Evolutionary conservation across 305 asterid species (phyloP).

Genomic region (Rubia peregrina): DNA sequence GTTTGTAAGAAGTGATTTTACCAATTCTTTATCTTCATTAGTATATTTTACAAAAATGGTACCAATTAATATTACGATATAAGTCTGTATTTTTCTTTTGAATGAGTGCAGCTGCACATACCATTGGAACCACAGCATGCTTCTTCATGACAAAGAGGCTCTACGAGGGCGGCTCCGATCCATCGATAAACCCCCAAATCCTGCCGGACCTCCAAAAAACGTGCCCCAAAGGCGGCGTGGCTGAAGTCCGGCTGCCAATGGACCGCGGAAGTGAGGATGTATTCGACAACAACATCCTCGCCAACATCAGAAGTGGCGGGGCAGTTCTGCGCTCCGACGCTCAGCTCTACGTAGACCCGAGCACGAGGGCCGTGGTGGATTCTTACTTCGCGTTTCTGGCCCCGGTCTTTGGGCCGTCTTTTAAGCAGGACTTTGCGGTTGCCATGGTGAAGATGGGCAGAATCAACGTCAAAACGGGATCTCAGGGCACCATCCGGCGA

Average conservation of each 20-base stretch:
- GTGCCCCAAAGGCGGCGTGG: conserved; percentile 52
- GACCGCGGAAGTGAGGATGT: conserved; percentile 44
- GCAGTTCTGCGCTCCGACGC: conserved; percentile 78
- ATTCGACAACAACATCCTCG: conserved; percentile 53
- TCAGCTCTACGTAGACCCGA: conserved; percentile 42
- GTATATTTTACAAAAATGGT: too few species aligned
- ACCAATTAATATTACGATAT: too few species aligned
- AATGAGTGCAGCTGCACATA: conserved; percentile 52
- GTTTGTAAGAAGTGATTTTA: background rate
- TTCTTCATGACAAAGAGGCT: conserved; percentile 84
- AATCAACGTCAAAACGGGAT: conserved; percentile 51
- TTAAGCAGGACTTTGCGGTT: conserved; percentile 56
- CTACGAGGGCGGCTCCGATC: conserved; percentile 65
- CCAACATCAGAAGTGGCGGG: conserved; percentile 55
- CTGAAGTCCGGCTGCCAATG: conserved; percentile 45
- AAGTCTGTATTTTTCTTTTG: fast-evolving
- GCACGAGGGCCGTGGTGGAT: conserved; percentile 51
- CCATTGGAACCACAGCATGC: conserved; percentile 88
- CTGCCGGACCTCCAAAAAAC: conserved; percentile 46
- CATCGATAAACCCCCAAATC: conserved; percentile 51
- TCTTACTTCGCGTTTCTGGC: conserved; percentile 49
- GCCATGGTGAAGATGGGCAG: conserved; percentile 80
- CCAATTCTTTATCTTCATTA: too few species aligned
- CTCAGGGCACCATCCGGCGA: conserved; percentile 54
- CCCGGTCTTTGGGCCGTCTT: conserved; percentile 41